Conservation (phyloP, 169 alveolate species). For the Theileria luwenshuni region DNA sequence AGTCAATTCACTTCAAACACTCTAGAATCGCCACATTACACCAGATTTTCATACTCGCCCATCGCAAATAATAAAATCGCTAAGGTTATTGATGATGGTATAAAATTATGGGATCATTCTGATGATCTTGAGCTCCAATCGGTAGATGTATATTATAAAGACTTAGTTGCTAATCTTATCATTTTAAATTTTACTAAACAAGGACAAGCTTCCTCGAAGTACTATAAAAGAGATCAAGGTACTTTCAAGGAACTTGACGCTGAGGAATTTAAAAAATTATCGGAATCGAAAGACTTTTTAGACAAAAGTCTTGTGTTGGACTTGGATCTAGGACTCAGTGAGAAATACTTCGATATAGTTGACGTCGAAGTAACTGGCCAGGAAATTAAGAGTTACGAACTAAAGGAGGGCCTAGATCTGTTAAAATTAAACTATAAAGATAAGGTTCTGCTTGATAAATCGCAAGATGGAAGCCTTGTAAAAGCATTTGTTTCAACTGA, state of each 20-base stretch:
- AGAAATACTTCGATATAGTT: not conserved
- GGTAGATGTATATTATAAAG: constrained; percentile 4
- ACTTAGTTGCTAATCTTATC: not conserved
- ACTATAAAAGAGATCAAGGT: not conserved
- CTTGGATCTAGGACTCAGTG: not conserved
- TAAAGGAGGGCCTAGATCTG: not conserved
- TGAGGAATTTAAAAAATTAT: not conserved
- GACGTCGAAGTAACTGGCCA: not conserved
- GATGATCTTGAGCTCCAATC: not conserved
- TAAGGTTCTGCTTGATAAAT: not conserved
- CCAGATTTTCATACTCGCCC: not conserved
- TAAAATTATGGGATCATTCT: not conserved
- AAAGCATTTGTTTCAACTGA: not conserved
- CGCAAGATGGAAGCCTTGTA: not conserved
- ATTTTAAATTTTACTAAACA: not conserved
- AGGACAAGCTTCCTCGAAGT: no score
- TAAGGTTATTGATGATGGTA: not conserved
- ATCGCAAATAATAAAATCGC: not conserved
- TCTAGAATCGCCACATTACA: no score
- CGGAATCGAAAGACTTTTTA: not conserved
- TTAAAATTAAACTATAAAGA: not conserved
- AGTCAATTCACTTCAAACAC: not conserved
- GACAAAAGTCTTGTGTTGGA: not conserved
- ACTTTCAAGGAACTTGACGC: not conserved
- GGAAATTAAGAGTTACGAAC: not conserved